A percentile compares a stretch with the other conserved stretches of the same genome.
phyloP scores from a whole-genome alignment of 108 stramenopile species.

The Fistulifera solaris region DNA sequence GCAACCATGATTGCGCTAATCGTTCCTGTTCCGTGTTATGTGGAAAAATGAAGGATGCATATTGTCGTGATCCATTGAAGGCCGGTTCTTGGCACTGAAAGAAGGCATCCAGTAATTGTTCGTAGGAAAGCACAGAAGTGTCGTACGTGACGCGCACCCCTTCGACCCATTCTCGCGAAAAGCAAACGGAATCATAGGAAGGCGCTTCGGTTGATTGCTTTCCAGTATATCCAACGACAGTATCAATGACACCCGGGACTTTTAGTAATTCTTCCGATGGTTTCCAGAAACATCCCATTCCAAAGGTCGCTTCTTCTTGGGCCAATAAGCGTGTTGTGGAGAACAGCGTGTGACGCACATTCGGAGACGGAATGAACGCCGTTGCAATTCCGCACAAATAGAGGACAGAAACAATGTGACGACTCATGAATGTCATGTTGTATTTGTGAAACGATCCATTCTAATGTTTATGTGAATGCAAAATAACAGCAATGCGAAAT shows the following conservation, averaged over 20 bases:
- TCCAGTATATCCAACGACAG: constrained; percentile 65
- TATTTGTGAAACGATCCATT: too few relatives aligned
- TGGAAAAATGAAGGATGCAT: constrained; percentile 64
- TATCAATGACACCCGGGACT: constrained; percentile 50
- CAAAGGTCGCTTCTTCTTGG: constrained; percentile 41
- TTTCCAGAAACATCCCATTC: constrained; percentile 82
- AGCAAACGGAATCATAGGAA: constrained; percentile 55
- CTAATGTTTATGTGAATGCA: too few relatives aligned
- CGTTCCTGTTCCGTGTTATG: constrained; percentile 32
- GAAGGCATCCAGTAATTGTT: constrained; percentile 47
- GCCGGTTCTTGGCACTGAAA: constrained; percentile 56
- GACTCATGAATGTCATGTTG: too few relatives aligned
- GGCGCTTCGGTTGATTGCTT: constrained; percentile 33
- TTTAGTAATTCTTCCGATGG: constrained; percentile 56
- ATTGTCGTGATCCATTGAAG: constrained; percentile 41
- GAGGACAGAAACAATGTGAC: too few relatives aligned
- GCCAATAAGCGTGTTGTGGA: background rate
- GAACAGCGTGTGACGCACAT: too few relatives aligned
- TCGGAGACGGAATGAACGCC: too few relatives aligned
- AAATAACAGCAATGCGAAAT: too few relatives aligned
- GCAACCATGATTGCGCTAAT: constrained; percentile 15
- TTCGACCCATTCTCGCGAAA: constrained; percentile 36
- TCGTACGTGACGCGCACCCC: constrained; percentile 54
- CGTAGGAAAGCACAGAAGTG: constrained; percentile 37
- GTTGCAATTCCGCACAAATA: too few relatives aligned